Percentiles rank a stretch among this genome's conserved stretches.
Evolutionary conservation across 2,329 filamentous ascomycete genomes (phyloP).

Genomic region (Diaporthe sp.): DNA sequence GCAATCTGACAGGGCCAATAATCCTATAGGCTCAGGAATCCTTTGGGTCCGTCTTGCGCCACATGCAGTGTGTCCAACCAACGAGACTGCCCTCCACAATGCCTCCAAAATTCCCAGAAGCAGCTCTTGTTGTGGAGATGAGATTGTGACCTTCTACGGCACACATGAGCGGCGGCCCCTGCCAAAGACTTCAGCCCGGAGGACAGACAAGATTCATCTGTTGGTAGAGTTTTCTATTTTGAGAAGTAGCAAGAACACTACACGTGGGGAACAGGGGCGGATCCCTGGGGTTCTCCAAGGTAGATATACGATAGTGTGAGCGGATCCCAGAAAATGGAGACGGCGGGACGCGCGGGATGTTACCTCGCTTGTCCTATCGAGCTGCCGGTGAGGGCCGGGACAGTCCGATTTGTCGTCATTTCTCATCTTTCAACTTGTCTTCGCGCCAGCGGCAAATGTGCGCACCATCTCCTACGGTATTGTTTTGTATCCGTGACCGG

Average conservation of each 20-base stretch:
- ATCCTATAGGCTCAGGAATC: background rate
- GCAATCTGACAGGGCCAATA: background rate
- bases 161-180: background rate
- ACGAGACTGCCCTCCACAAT: background rate
- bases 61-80: background rate
- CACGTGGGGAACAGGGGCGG: conserved; percentile 8
- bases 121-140: conserved; percentile 6
- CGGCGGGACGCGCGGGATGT: conserved; percentile 17
- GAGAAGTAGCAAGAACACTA: background rate
- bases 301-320: conserved; percentile 8
- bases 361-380: conserved; percentile 17
- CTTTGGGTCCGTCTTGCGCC: background rate
- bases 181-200: conserved; percentile 1
- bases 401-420: conserved; percentile 15
- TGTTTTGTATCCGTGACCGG: background rate
- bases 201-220: background rate
- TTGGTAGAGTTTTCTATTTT: conserved; percentile 16
- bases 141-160: background rate
- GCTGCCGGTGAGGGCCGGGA: background rate
- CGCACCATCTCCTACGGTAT: background rate
- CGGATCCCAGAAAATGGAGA: conserved; percentile 27
- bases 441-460: background rate
- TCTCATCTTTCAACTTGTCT: background rate
- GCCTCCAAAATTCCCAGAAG: background rate
- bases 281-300: background rate